Base-by-base conservation (phyloP, 2,329 filamentous ascomycete genomes). In the Thermochaetoides dissita region DNA sequence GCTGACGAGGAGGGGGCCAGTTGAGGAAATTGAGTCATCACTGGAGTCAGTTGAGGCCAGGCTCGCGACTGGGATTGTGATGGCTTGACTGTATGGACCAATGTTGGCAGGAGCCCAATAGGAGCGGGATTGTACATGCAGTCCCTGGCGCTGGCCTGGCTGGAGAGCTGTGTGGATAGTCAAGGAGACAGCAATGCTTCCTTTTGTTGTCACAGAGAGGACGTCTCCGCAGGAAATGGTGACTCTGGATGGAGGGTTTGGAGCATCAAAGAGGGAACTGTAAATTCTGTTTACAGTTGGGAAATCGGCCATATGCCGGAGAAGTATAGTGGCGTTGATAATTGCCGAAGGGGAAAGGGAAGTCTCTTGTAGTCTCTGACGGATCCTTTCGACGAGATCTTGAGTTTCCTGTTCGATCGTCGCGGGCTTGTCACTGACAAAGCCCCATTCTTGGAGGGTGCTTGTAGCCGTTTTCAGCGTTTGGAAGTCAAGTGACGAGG, bases 61-160 rank as follows among this genome's bases (percentile, higher is more conserved):
- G 31, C 46, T 40, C 2, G 39, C 34, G 9, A 62, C 42, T 3
- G 57, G 62, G 8, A 76, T 63, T 2, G 72, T 68, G 39, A 91
- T 77, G 4, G 87, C 86, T 63, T 98, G 91, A 43, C 88, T 95
- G 61, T 96, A 96, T 0, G 91, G 91, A 0, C 91, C 91, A 41
- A 98, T 96, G 56, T 96, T 96, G 12, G 91, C 89, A 0, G 91
- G 91, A 0, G 91, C 91, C 91, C 91, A 98, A 67, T 96, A 96
- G 8, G 86, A 94, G 34, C 84, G 71, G 3, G 84, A 88, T 62
- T 96, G 91, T 6, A 98, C 88, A 59, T 98, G 91, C 1, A 96
- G 71, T 0, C 75, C 76, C 40, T 70, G 67, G 62, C 83, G 61
- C 30, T 57, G 53, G n/a, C 41, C 41, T 6, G 40, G 46, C 7